Percentiles rank a stretch among this genome's conserved stretches.
Conservation (phyloP, 2,329 filamentous ascomycete species). For the Arachnomyces sp. region DNA sequence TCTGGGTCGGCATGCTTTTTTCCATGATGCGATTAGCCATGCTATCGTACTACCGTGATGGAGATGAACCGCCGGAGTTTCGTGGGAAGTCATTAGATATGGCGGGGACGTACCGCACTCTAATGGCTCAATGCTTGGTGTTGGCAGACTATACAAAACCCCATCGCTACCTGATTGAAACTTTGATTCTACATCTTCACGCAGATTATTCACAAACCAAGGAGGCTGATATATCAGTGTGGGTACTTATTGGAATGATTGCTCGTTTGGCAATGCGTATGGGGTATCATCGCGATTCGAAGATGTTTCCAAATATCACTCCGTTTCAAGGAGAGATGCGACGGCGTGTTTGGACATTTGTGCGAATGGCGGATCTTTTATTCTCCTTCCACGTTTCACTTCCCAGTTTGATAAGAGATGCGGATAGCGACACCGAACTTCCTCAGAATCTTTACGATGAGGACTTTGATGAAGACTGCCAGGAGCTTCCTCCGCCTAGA, state of each 20-base stretch:
- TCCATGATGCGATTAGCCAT: slow-evolving; percentile 59
- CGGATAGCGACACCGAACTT: slow-evolving; percentile 56
- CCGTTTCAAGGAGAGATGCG: slow-evolving; percentile 56
- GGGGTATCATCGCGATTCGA: slow-evolving; percentile 58
- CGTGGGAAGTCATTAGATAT: slow-evolving; percentile 47
- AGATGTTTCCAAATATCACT: slow-evolving; percentile 51
- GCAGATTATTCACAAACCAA: slow-evolving; percentile 53
- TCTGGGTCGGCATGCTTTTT: slow-evolving; percentile 57
- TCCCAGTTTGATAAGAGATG: slow-evolving; percentile 57
- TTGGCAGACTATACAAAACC: slow-evolving; percentile 59
- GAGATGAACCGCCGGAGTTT: slow-evolving; percentile 58
- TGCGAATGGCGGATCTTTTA: slow-evolving; percentile 54
- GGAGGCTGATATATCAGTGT: slow-evolving; percentile 54
- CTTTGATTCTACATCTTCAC: slow-evolving; percentile 54
- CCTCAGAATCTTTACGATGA: slow-evolving; percentile 59
- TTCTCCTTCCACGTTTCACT: slow-evolving; percentile 62
- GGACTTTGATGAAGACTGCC: slow-evolving; percentile 53
- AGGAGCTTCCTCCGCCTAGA: slow-evolving; percentile 49
- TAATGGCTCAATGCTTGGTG: slow-evolving; percentile 57
- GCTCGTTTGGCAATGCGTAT: slow-evolving; percentile 58
- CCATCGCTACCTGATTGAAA: slow-evolving; percentile 53
- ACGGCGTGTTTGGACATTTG: slow-evolving; percentile 42
- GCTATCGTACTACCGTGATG: slow-evolving; percentile 54
- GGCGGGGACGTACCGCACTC: slow-evolving; percentile 39
- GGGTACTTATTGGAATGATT: slow-evolving; percentile 54